Evolutionary conservation across 768 basidiomycete genomes (phyloP).

Genomic region (Chiua virens): DNA sequence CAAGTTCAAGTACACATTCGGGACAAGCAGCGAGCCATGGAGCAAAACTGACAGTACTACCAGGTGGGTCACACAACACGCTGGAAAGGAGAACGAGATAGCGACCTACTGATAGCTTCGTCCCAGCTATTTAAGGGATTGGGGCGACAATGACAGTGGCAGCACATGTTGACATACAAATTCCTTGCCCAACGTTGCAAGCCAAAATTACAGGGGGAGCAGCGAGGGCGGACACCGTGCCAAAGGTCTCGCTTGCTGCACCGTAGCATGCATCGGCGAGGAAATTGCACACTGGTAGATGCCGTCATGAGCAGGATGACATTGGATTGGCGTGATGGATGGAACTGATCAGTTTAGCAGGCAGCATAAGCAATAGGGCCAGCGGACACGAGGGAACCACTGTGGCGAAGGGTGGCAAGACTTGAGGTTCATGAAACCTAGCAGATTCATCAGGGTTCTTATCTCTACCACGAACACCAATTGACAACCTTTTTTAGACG

Average conservation of each 20-base stretch:
- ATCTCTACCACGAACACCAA: too few species aligned
- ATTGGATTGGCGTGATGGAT: too few species aligned
- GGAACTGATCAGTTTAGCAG: slow-evolving; percentile 24
- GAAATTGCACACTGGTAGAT: too few species aligned
- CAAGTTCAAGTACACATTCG: too few species aligned
- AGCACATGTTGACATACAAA: slow-evolving; percentile 27
- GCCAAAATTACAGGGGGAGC: slow-evolving; percentile 22
- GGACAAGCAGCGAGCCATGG: too few species aligned
- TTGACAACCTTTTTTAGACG: too few species aligned
- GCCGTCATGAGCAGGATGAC: neutral
- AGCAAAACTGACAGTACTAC: too few species aligned
- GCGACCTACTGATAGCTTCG: too few species aligned
- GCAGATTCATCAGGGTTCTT: too few species aligned
- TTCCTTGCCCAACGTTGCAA: slow-evolving; percentile 24
- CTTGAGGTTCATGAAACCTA: neutral
- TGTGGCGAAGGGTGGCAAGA: slow-evolving; percentile 11
- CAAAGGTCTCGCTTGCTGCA: slow-evolving; percentile 25
- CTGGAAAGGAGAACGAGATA: too few species aligned
- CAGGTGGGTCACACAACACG: too few species aligned
- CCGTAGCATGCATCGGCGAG: slow-evolving; percentile 15
- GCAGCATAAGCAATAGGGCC: slow-evolving; percentile 20
- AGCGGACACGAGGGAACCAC: slow-evolving; percentile 9
- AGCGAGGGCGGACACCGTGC: slow-evolving; percentile 11
- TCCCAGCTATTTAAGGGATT: slow-evolving; percentile 14
- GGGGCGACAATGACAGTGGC: slow-evolving; percentile 21